These are phyloP conservation scores for Dendrobium officinale DNA, from an alignment of 106 monocot species.

Conservation along the genomic window DNA sequence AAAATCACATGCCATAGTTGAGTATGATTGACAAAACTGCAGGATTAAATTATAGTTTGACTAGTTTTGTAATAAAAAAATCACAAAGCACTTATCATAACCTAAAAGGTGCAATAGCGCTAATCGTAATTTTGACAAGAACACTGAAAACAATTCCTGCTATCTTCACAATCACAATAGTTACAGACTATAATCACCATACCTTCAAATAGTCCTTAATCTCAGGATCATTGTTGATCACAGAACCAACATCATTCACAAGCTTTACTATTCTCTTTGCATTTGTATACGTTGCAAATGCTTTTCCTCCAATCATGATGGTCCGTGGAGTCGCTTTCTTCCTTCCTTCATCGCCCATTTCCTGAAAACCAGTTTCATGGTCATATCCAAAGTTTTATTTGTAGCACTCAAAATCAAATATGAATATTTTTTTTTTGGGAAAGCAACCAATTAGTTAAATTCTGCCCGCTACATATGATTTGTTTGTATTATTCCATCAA, in stretches of 20 bases:
- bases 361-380: conserved; percentile 36
- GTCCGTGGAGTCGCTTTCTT: conserved; percentile 68
- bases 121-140: neutral
- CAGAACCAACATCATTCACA: conserved; percentile 83
- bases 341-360: conserved; percentile 75
- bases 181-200: conserved; percentile 3
- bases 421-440: neutral
- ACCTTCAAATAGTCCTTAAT: conserved; percentile 72
- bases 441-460: too few relatives aligned
- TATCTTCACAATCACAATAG: neutral
- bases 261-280: conserved; percentile 93
- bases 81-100: neutral
- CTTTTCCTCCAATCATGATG: conserved; percentile 89
- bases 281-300: conserved; percentile 96
- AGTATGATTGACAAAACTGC: too few relatives aligned
- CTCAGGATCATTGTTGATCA: conserved; percentile 83
- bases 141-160: neutral
- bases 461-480: too few relatives aligned
- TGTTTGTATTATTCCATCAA: too few relatives aligned
- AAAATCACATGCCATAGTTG: too few relatives aligned
- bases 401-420: too few relatives aligned
- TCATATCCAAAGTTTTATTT: too few relatives aligned
- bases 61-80: neutral
- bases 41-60: neutral
- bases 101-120: neutral